These are phyloP conservation scores for Achlya hypogyna DNA, from an alignment of 352 stramenopile species.

Conservation along the genomic window DNA sequence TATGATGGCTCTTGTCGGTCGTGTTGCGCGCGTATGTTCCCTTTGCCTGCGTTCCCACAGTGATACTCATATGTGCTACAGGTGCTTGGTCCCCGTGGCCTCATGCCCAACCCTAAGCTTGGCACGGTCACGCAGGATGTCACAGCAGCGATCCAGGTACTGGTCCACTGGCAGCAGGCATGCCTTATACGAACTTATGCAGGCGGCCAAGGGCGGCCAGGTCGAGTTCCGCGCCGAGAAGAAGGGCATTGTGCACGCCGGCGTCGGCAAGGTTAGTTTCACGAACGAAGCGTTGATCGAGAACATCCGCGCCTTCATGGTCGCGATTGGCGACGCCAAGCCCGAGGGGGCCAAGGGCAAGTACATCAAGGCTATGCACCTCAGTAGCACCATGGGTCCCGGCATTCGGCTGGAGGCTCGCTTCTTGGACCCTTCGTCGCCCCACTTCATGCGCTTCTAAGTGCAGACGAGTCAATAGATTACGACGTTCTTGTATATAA, in stretches of 20 bases:
- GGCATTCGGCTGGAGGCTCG: conserved; percentile 74
- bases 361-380: conserved; percentile 85
- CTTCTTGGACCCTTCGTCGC: conserved; percentile 72
- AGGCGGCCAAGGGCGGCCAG: conserved; percentile 67
- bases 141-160: conserved; percentile 52
- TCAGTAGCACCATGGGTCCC: conserved; percentile 81
- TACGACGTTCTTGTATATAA: too few relatives aligned
- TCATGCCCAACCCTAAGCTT: conserved; percentile 98
- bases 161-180: background rate
- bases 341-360: conserved; percentile 89
- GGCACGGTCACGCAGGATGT: conserved; percentile 92
- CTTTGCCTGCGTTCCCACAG: background rate
- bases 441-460: conserved; percentile 75
- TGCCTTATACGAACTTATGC: background rate
- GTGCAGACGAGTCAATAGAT: background rate
- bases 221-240: conserved; percentile 87
- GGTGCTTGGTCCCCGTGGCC: conserved; percentile 90
- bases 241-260: conserved; percentile 84
- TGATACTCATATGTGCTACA: conserved; percentile 19
- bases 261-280: conserved; percentile 85
- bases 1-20: conserved; percentile 89
- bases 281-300: conserved; percentile 84
- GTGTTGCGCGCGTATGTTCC: conserved; percentile 72
- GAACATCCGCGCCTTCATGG: conserved; percentile 89
- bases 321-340: conserved; percentile 85